Conservation (phyloP, 2,329 filamentous ascomycete species). For the Curvularia sp. region DNA sequence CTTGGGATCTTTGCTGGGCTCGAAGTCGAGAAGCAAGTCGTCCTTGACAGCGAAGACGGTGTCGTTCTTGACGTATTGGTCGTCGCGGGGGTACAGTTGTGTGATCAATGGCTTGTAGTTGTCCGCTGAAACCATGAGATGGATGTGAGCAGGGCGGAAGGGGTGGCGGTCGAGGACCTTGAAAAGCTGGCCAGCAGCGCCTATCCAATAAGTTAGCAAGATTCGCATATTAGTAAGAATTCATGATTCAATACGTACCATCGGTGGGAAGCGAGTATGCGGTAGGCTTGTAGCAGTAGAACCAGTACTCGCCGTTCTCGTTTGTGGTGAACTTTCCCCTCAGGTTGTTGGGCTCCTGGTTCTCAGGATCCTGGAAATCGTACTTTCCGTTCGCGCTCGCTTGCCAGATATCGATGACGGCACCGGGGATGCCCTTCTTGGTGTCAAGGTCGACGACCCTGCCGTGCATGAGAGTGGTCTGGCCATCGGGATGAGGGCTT, state of each 20-base stretch:
- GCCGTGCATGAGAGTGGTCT: constrained; percentile 72
- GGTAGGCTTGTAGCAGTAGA: constrained; percentile 78
- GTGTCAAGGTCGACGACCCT: constrained; percentile 69
- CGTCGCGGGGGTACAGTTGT: constrained; percentile 65
- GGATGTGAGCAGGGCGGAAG: constrained; percentile 68
- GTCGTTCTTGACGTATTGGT: constrained; percentile 64
- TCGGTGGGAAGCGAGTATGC: constrained; percentile 74
- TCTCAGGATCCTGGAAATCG: constrained; percentile 76
- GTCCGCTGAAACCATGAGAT: constrained; percentile 63
- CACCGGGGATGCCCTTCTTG: constrained; percentile 69
- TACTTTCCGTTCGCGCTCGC: constrained; percentile 78
- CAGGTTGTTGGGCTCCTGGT: constrained; percentile 75
- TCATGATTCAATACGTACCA: constrained; percentile 47
- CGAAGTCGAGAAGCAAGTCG: constrained; percentile 65
- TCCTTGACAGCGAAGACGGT: constrained; percentile 69
- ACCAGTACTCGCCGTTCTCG: constrained; percentile 72
- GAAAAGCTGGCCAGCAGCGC: constrained; percentile 62
- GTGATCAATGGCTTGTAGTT: constrained; percentile 64
- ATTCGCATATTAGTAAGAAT: not conserved
- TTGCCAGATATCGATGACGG: constrained; percentile 81
- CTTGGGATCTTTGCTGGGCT: constrained; percentile 59
- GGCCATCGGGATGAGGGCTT: constrained; percentile 63
- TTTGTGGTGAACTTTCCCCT: constrained; percentile 77
- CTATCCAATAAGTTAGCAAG: constrained; percentile 22
- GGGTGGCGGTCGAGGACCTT: constrained; percentile 64